These are phyloP conservation scores for Penicillium herquei DNA, from an alignment of 495 filamentous ascomycete genomes.

Conservation along the genomic window DNA sequence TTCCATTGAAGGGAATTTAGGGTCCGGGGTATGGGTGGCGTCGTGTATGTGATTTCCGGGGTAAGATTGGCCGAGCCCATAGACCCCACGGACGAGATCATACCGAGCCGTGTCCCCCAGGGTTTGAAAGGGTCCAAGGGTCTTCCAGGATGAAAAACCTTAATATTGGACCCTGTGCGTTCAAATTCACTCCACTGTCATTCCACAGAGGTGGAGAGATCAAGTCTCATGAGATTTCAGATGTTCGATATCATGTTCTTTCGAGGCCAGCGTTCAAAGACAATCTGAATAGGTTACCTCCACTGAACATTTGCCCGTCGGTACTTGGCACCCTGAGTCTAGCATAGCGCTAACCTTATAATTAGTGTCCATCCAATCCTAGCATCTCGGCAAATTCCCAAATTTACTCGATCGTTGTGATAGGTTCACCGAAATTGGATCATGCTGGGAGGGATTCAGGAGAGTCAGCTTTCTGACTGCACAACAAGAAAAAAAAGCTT, in stretches of 20 bases:
- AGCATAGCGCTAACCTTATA: slow-evolving; percentile 12
- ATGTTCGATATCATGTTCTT: slow-evolving; percentile 9
- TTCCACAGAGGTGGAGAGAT: slow-evolving; percentile 7
- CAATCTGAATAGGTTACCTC: slow-evolving; percentile 11
- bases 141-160: slow-evolving; percentile 11
- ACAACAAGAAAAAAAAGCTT: slow-evolving; percentile 7
- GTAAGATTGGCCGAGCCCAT: slow-evolving; percentile 15
- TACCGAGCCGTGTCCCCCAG: slow-evolving; percentile 10
- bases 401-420: slow-evolving; percentile 12
- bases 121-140: slow-evolving; percentile 6
- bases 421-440: slow-evolving; percentile 11
- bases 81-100: slow-evolving; percentile 5
- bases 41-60: slow-evolving; percentile 12
- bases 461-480: not conserved
- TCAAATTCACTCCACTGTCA: slow-evolving; percentile 2
- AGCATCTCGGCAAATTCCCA: slow-evolving; percentile 11
- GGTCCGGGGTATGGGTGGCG: slow-evolving; percentile 18
- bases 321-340: slow-evolving; percentile 5
- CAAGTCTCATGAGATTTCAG: slow-evolving; percentile 9
- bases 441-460: slow-evolving; percentile 9
- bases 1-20: slow-evolving; percentile 17
- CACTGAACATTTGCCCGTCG: slow-evolving; percentile 1
- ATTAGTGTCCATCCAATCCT: slow-evolving; percentile 14
- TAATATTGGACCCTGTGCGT: slow-evolving; percentile 11
- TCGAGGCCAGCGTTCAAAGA: slow-evolving; percentile 8